These are phyloP conservation scores for Rhodofomes roseus DNA, from an alignment of 1,284 basidiomycete genomes.

Conservation along the genomic window DNA sequence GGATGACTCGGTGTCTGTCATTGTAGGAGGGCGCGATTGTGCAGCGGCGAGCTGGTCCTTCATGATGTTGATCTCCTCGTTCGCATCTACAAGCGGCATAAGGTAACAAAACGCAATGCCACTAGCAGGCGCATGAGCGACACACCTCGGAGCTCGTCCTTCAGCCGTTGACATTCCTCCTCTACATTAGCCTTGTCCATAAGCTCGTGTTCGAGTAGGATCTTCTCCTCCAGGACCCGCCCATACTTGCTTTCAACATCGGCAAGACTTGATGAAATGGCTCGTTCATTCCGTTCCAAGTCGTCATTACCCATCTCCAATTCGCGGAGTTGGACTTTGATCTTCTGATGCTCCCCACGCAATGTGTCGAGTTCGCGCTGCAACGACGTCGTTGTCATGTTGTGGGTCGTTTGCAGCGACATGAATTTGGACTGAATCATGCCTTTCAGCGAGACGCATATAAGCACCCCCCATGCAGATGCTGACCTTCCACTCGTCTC, in stretches of 20 bases:
- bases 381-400: constrained; percentile 80
- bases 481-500: constrained; percentile 89
- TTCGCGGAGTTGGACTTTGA: constrained; percentile 81
- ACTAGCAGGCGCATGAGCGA: constrained; percentile 6
- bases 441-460: constrained; percentile 9
- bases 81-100: constrained; percentile 57
- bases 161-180: constrained; percentile 89
- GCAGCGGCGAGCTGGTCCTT: constrained; percentile 65
- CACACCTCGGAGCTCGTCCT: constrained; percentile 90
- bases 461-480: background rate
- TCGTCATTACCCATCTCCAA: constrained; percentile 97
- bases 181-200: constrained; percentile 87
- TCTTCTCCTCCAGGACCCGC: constrained; percentile 92
- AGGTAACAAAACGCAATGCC: constrained; percentile 5
- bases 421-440: constrained; percentile 75
- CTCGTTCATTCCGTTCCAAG: constrained; percentile 87
- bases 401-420: constrained; percentile 85
- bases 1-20: constrained; percentile 19
- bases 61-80: constrained; percentile 80
- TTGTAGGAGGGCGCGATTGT: constrained; percentile 28
- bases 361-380: constrained; percentile 87
- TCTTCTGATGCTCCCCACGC: constrained; percentile 75
- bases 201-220: constrained; percentile 95
- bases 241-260: constrained; percentile 93
- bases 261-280: constrained; percentile 85